A percentile compares a stretch with the other conserved stretches of the same genome.
Evolutionary conservation across 257 asterid species (phyloP).

Genomic region (Ajuga chamaepitys): DNA sequence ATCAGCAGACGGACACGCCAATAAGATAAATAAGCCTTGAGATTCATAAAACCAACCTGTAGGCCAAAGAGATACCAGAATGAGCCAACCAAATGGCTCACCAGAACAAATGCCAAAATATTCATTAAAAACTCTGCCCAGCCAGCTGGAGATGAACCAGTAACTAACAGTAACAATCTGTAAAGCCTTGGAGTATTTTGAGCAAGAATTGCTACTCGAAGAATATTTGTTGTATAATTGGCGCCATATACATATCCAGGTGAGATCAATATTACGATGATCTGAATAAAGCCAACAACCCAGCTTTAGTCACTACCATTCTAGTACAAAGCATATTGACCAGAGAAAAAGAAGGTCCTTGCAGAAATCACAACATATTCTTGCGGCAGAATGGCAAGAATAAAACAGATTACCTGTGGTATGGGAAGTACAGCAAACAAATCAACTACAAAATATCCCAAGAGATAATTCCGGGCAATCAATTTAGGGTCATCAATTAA

Average conservation of each 20-base stretch:
- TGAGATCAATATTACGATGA: conserved; percentile 47
- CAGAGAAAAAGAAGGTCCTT: no score
- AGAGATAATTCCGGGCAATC: conserved; percentile 64
- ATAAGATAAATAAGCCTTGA: background rate
- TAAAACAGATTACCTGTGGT: conserved; percentile 52
- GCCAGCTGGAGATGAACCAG: conserved; percentile 73
- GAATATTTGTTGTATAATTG: conserved; percentile 50
- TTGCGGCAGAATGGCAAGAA: background rate
- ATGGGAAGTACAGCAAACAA: conserved; percentile 62
- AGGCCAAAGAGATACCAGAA: conserved; percentile 88
- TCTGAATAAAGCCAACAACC: conserved; percentile 30
- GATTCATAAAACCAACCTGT: conserved; percentile 36
- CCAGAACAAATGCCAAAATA: conserved; percentile 56
- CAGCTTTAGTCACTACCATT: background rate
- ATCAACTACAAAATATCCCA: conserved; percentile 53
- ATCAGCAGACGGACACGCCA: background rate
- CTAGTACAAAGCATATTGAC: no score
- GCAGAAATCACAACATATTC: background rate
- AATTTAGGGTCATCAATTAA: conserved; percentile 63
- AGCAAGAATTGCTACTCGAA: conserved; percentile 52
- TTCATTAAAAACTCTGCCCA: conserved; percentile 78
- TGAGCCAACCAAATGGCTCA: conserved; percentile 82
- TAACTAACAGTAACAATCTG: conserved; percentile 66
- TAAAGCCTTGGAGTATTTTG: conserved; percentile 69
- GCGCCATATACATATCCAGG: conserved; percentile 54